Percentiles rank a stretch among this genome's conserved stretches.
Evolutionary conservation across 768 basidiomycete genomes (phyloP).

Genomic region (Macrolepiota dolichaula): DNA sequence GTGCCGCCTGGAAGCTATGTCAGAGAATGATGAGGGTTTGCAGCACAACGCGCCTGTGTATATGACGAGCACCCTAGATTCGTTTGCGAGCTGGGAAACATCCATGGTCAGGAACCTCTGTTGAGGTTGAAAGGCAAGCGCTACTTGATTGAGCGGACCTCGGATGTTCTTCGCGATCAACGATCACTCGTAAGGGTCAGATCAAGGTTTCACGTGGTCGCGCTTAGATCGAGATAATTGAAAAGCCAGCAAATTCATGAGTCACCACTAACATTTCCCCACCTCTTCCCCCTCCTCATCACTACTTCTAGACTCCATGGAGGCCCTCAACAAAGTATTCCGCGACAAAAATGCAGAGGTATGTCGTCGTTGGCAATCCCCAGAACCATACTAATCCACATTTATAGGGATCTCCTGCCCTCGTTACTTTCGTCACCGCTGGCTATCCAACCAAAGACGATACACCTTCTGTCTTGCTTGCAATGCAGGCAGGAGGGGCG

Average conservation of each 20-base stretch:
- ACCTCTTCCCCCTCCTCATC: constrained; percentile 12
- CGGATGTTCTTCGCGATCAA: constrained; percentile 5
- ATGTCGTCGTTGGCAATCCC: not conserved
- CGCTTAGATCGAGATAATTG: constrained; percentile 11
- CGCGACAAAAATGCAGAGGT: constrained; percentile 60
- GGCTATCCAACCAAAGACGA: constrained; percentile 80
- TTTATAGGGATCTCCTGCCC: constrained; percentile 51
- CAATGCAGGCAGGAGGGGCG: constrained; percentile 90
- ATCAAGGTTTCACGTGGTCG: constrained; percentile 1
- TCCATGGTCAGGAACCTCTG: constrained; percentile 38
- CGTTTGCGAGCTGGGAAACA: constrained; percentile 46
- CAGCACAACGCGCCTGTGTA: constrained; percentile 56
- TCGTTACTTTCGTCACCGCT: constrained; percentile 92
- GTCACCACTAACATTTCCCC: constrained; percentile 18
- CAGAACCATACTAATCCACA: not conserved
- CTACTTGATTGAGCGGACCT: not conserved
- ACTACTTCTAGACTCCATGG: constrained; percentile 43
- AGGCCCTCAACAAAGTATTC: constrained; percentile 69
- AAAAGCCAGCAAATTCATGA: constrained; percentile 17
- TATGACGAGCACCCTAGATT: constrained; percentile 80
- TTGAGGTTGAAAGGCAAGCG: not conserved
- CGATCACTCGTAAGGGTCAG: not conserved
- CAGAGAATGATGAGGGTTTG: not conserved
- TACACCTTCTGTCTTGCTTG: constrained; percentile 85
- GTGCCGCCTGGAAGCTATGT: constrained; percentile 54